Base-by-base conservation (phyloP, 495 filamentous ascomycete species). In the Aspergillus asperescens region DNA sequence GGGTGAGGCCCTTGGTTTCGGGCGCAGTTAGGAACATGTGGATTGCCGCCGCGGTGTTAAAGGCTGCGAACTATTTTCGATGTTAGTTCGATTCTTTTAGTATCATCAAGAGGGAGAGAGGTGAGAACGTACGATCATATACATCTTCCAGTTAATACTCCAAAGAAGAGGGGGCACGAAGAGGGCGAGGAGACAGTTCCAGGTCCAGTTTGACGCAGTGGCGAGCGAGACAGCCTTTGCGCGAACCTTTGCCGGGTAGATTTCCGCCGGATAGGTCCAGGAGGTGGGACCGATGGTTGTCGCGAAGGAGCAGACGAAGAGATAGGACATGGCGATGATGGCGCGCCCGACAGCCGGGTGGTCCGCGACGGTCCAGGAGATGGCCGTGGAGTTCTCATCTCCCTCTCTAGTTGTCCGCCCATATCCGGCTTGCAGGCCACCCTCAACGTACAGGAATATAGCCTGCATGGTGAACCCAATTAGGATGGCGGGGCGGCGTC, bases 211-310 rank as follows among this genome's bases (percentile, higher is more conserved):
- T 3, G 77, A 76, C 0, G 83, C 81, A 0, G 84, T 86, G 0
- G 83, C 70, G 23, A 87, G 64, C 0, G 80, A 79, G 13, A 85
- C 82, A 34, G 81, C 84, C 52, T 83, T 84, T 25, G 83, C 83
- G 49, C 84, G 80, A 44, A 86, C 76, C 61, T 81, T 82, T 50
- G 77, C 66, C 0, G 84, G 84, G 60, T 81, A 86, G 51, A 87
- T 82, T 57, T 87, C 84, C 9, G 80, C 77, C 0, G 82, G 81
- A 62, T 85, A 85, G 3, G 79, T 78, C 83, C 83, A 87, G 19
- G 76, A 50, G 7, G 53, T 60, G 1, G 57, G 57, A 4, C 57
- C 57, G 34, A 56, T 53, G 12, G 79, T 82, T 6, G 77, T 78
- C 1, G 80, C 81, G 46, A 81, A 86, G 2, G 75, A 78, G 22